Base-by-base conservation (phyloP, 1,139 yeast genomes). In the Petasospora rhodanensis region DNA sequence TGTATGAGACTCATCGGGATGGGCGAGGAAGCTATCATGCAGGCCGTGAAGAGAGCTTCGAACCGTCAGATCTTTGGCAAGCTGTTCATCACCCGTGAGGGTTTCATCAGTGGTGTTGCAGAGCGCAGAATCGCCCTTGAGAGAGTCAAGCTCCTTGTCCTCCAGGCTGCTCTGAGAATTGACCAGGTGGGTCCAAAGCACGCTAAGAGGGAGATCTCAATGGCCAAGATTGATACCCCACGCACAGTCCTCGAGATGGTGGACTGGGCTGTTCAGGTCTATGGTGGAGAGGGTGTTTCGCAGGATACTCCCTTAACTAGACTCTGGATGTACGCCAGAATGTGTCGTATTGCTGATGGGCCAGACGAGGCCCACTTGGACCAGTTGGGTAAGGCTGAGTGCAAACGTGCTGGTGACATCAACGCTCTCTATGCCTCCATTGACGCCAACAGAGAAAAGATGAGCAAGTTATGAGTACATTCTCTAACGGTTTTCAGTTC, bases 351-450 rank as follows among this genome's bases (percentile, higher is more conserved):
- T 40, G 85, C 86, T 13, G 87, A 79, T 53, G 85, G 86, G 7
- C 86, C 87, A 3, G 86, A 79, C 58, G 86, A 79, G 57, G 81
- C 81, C 7, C 85, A 79, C 54, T 61, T 76, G 55, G 62, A 64
- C 45, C 85, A 78, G 56, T 63, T 79, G 47, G 84, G 58, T 16
- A 47, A 37, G 33, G 47, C 52, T 14, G 52, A 48, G 33, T 34
- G 46, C 10, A 48, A 48, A 32, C 46, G 42, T 24, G 40, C 70
- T 53, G 49, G 32, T 16, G 37, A 33, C 9, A 40, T 49, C 31
- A 47, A 48, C 24, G 33, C 37, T 6, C 26, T 46, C 6, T 48
- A 46, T 28, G 39, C 31, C 14, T 32, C 41, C 5, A 35, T 48
- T 21, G 44, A 36, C 7, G 22, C 28, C 10, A 46, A 47, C 29